Percentiles rank a stretch among this genome's conserved stretches.
Conservation (phyloP, 257 asterid species). For the Fraxinus americana region DNA sequence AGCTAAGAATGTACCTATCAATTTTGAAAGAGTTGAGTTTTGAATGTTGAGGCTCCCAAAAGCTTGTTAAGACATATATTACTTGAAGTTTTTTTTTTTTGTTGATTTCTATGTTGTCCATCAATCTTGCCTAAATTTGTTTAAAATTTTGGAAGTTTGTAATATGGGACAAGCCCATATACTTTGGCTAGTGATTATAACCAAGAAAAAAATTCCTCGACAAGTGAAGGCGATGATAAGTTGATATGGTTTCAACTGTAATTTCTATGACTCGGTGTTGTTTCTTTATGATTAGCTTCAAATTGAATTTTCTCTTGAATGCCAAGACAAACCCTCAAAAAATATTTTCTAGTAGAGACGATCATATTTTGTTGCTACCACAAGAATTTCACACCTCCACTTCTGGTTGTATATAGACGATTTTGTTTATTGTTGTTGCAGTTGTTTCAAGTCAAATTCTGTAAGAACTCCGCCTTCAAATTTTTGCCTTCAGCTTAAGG, state of each 20-base stretch:
- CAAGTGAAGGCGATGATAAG: background rate
- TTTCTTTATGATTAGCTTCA: background rate
- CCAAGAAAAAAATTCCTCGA: conserved; percentile 12
- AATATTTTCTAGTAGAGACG: background rate
- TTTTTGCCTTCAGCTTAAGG: too few species aligned
- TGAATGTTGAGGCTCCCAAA: conserved; percentile 5
- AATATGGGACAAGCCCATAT: background rate
- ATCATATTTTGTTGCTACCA: background rate
- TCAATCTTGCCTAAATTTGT: background rate
- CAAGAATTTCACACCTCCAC: too few species aligned
- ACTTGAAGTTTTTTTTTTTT: background rate
- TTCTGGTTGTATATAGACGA: too few species aligned
- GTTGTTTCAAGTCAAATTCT: too few species aligned
- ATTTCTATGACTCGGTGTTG: conserved; percentile 19
- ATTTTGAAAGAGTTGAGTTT: conserved; percentile 10
- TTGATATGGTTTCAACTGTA: conserved; percentile 17
- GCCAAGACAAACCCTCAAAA: background rate
- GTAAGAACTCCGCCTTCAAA: too few species aligned
- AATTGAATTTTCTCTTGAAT: background rate
- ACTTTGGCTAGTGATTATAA: background rate
- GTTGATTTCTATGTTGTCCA: conserved; percentile 19
- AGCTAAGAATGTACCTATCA: background rate
- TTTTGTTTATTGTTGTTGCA: too few species aligned
- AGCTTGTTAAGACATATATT: conserved; percentile 4
- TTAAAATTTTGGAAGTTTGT: background rate